These are phyloP conservation scores for Mycena polygramma DNA, from an alignment of 768 basidiomycete species.

Conservation along the genomic window DNA sequence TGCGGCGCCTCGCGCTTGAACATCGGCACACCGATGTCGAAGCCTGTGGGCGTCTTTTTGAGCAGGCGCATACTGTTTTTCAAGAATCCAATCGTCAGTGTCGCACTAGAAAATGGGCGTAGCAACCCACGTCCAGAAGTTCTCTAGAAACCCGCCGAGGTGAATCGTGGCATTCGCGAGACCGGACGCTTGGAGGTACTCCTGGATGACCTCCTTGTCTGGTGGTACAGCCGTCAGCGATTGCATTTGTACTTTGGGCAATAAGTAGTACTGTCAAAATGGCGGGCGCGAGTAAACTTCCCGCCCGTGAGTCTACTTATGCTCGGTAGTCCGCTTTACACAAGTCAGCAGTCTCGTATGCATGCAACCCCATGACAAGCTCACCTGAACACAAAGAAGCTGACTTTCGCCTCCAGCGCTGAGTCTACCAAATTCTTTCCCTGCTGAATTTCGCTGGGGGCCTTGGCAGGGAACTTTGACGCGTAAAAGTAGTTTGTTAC, in stretches of 20 bases:
- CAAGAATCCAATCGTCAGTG: too few relatives aligned
- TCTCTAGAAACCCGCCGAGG: conserved; percentile 13
- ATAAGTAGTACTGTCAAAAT: conserved; percentile 6
- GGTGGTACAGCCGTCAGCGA: too few relatives aligned
- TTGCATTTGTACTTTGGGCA: too few relatives aligned
- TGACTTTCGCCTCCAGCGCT: conserved; percentile 9
- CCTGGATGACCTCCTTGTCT: conserved; percentile 12
- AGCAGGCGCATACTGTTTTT: background rate
- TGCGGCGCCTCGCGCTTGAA: conserved; percentile 3
- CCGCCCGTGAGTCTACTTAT: background rate
- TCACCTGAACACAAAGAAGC: background rate
- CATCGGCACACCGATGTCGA: conserved; percentile 10
- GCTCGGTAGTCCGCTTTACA: background rate
- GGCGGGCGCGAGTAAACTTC: too few relatives aligned
- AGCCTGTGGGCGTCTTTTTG: conserved; percentile 5
- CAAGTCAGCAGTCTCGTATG: background rate
- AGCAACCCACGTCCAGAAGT: conserved; percentile 10
- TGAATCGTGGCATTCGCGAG: conserved; percentile 4
- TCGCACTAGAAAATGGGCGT: too few relatives aligned
- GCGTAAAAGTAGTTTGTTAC: too few relatives aligned
- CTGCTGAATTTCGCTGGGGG: conserved; percentile 5
- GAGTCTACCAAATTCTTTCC: conserved; percentile 25
- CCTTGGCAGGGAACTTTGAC: background rate
- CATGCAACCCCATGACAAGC: background rate
- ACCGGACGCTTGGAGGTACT: conserved; percentile 8